These are phyloP conservation scores for Tetrapyrgos nigripes DNA, from an alignment of 1,284 basidiomycete species.

Conservation along the genomic window DNA sequence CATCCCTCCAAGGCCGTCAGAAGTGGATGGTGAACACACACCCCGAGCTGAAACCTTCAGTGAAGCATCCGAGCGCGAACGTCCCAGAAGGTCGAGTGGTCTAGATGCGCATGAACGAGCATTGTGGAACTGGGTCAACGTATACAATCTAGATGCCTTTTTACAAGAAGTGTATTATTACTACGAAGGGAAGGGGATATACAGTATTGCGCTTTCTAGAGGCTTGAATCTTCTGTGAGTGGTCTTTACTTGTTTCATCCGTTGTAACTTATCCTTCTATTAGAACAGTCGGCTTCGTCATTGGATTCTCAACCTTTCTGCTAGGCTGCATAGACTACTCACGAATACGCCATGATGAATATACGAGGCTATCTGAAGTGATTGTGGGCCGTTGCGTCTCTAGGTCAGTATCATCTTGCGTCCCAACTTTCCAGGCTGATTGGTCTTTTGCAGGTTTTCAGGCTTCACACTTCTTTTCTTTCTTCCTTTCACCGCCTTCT, in stretches of 20 bases:
- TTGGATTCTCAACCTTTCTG: slow-evolving; percentile 95
- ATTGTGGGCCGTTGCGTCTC: slow-evolving; percentile 84
- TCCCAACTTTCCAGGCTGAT: slow-evolving; percentile 10
- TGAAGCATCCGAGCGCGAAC: slow-evolving; percentile 3
- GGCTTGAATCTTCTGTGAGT: slow-evolving; percentile 92
- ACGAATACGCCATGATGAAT: slow-evolving; percentile 67
- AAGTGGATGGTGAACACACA: slow-evolving; percentile 45
- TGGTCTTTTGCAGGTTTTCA: slow-evolving; percentile 68
- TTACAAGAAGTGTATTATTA: slow-evolving; percentile 95
- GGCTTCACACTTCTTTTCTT: slow-evolving; percentile 85
- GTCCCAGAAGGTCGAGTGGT: slow-evolving; percentile 63
- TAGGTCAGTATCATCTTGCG: slow-evolving; percentile 55
- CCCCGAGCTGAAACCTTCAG: slow-evolving; percentile 21
- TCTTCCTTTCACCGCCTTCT: slow-evolving; percentile 82
- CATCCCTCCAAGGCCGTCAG: slow-evolving; percentile 73
- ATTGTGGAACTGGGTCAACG: slow-evolving; percentile 99
- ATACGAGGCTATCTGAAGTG: slow-evolving; percentile 77
- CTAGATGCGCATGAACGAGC: slow-evolving; percentile 89
- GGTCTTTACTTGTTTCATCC: slow-evolving; percentile 14
- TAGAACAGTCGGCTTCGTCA: slow-evolving; percentile 97
- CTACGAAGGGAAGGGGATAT: slow-evolving; percentile 96
- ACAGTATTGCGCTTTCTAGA: slow-evolving; percentile 89
- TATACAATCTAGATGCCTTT: slow-evolving; percentile 95
- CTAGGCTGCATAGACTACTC: slow-evolving; percentile 95
- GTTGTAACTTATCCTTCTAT: slow-evolving; percentile 20